phyloP scores from a whole-genome alignment of 306 rosid species.

The Fragaria vesca region DNA sequence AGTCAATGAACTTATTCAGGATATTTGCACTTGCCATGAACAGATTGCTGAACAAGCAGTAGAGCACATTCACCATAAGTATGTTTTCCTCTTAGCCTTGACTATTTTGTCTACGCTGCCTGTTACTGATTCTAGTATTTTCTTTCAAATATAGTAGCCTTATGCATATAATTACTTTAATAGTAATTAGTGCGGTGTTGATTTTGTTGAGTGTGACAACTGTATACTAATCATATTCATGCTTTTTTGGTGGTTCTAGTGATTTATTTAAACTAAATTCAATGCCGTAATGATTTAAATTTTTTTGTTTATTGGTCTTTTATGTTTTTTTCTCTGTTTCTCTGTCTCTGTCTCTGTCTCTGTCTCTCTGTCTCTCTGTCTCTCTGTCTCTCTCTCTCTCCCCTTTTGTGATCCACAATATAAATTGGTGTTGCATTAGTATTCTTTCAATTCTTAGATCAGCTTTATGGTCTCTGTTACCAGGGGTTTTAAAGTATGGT shows the following conservation, averaged over 20 bases:
- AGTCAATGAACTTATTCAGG: constrained; percentile 93
- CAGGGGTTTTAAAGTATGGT: neutral
- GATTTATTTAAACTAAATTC: neutral
- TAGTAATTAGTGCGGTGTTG: neutral
- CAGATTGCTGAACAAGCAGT: constrained; percentile 99
- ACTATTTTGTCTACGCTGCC: constrained; percentile 19
- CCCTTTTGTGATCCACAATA: neutral
- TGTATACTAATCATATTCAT: neutral
- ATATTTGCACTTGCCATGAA: constrained; percentile 80
- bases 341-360: neutral
- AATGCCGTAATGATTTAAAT: neutral
- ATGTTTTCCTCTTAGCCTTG: constrained; percentile 22
- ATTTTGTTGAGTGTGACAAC: neutral
- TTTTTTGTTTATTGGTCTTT: neutral
- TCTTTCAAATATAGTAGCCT: neutral
- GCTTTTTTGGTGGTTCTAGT: neutral
- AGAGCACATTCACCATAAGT: constrained; percentile 99
- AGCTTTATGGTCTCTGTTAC: neutral
- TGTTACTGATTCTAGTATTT: neutral
- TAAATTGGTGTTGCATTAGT: neutral
- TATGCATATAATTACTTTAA: neutral
- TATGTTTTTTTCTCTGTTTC: neutral
- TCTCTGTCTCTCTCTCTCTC: neutral
- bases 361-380: neutral
- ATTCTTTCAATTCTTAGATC: neutral